Percentiles rank a stretch among this genome's conserved stretches.
These are phyloP conservation scores for Fonsecaea erecta DNA, from an alignment of 2,329 filamentous ascomycete species.

Conservation along the genomic window DNA sequence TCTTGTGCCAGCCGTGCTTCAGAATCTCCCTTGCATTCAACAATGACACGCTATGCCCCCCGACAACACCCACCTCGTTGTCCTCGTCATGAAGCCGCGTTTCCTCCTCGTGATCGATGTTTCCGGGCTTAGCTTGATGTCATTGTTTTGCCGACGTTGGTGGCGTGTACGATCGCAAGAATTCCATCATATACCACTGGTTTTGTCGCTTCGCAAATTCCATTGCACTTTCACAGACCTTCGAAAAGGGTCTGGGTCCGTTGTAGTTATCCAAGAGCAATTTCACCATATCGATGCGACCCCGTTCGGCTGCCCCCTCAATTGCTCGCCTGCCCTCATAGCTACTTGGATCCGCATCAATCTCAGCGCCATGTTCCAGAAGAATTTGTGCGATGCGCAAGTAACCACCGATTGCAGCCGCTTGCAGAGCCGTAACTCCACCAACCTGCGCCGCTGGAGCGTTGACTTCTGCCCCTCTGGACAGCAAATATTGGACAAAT, in stretches of 20 bases:
- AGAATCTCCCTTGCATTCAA: no score
- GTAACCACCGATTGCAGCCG: conserved; percentile 30
- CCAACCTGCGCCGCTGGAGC: conserved; percentile 14
- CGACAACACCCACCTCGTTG: no score
- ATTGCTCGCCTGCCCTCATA: neutral
- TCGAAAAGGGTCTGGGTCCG: conserved; percentile 2
- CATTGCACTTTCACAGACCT: conserved; percentile 12
- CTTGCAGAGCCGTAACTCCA: conserved; percentile 33
- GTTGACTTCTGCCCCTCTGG: conserved; percentile 36
- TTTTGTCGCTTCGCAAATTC: neutral
- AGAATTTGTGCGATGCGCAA: conserved; percentile 34
- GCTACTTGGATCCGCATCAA: conserved; percentile 27
- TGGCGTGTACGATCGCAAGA: conserved; percentile 4
- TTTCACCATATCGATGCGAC: conserved; percentile 18
- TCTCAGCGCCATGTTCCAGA: conserved; percentile 34
- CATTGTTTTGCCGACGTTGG: neutral
- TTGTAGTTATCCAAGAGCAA: conserved; percentile 20
- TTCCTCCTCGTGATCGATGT: neutral
- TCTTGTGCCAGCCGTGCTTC: no score
- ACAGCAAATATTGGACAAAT: conserved; percentile 33
- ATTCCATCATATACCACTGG: conserved; percentile 15
- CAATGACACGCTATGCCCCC: no score
- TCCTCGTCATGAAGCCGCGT: no score
- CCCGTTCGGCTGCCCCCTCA: conserved; percentile 7
- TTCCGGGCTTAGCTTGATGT: neutral